Base-by-base conservation (phyloP, 768 basidiomycete genomes). In the Hemileccinum impolitum region DNA sequence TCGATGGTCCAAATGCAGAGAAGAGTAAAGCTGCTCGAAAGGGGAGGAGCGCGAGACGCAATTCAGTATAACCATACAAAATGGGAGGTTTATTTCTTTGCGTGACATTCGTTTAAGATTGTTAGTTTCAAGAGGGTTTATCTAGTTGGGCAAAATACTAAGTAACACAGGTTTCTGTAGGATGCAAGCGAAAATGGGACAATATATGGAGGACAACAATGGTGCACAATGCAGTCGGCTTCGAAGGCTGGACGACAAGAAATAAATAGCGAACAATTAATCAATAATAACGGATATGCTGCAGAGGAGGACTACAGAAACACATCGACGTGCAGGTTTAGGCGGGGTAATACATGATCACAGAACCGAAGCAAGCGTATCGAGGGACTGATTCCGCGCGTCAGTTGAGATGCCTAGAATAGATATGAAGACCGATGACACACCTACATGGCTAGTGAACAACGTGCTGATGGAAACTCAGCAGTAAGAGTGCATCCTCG, bases 41-140 rank as follows among this genome's bases (percentile, higher is more conserved):
- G 65, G 90, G 90, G 13, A 75, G 80, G 58, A 87, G 87, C 61
- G 85, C 80, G 18, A 76, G 90, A 47, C 76, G 90, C 39, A 91
- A 92, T 65, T 91, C 90, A 2, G 75, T 80, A 18, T 80, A 39
- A 21, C 39, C 3, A n/a, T 8, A 34, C n/a, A n/a, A 9, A n/a
- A n/a, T 17, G 17, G 19, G 19, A 15, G 10, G n/a, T 44, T 31
- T 31, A 35, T 2, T 30, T 30, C 28, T 9, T 30, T 30, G 28
- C 8, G 11, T 30, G 4, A 12, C 28, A 30, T 30, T 28, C n/a
- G 28, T 30, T 28, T 28, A 28, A 30, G 15, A 26, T 6, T 18
- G 23, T 48, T 43, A 23, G 37, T 53, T 53, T 47, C 57, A 52
- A 60, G 49, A 53, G 47, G 39, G 23, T 28, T 47, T 56, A 59